Evolutionary conservation across 306 rosid species (phyloP), one percentile per base, ranked within the genome.

Genomic region (Quercus wislizeni): DNA sequence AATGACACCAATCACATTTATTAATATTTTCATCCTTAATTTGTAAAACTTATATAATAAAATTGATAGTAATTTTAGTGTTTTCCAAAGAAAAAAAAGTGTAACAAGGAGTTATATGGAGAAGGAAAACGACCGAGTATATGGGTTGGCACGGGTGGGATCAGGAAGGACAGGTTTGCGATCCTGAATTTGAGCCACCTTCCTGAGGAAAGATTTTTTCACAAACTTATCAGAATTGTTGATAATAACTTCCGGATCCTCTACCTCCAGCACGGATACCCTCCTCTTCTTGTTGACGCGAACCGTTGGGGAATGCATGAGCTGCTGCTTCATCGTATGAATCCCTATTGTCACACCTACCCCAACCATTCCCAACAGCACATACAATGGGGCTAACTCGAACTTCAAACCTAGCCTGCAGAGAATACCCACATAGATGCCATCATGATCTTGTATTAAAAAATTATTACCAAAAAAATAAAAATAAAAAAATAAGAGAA

Each of bases 131-230:
- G 31, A 83, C 87, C 71, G 20, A 23, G 87, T 75, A 41, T 59
- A 83, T 12, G 86, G 78, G 64, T 83, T 55, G 11, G 62, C 80
- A 14, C 49, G 83, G 68, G 13, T 17, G 1, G 83, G 23, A 68
- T 83, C 86, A 11, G 52, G 70, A 35, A 74, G 73, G 15, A 69
- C 18, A 11, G 20, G 70, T 18, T 52, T 28, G 57, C 2, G 2
- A 21, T 75, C 78, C 35, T 83, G 87, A 55, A 71, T 76, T 46
- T 71, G 87, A 72, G 78, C 83, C 28, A 83, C n/a, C 56, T 79
- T 79, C 74, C 86, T 79, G 17, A 83, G 72, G 59, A 71, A 83
- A 4, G 87, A 83, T 10, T 83, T 79, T 72, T 71, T 63, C 52
- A 83, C 17, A n/a, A 83, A 83, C 52, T 79, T 83, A 74, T 79